Evolutionary conservation across 768 basidiomycete genomes (phyloP), one percentile per base, ranked within the genome.

Genomic region (Hypsizygus marmoreus): DNA sequence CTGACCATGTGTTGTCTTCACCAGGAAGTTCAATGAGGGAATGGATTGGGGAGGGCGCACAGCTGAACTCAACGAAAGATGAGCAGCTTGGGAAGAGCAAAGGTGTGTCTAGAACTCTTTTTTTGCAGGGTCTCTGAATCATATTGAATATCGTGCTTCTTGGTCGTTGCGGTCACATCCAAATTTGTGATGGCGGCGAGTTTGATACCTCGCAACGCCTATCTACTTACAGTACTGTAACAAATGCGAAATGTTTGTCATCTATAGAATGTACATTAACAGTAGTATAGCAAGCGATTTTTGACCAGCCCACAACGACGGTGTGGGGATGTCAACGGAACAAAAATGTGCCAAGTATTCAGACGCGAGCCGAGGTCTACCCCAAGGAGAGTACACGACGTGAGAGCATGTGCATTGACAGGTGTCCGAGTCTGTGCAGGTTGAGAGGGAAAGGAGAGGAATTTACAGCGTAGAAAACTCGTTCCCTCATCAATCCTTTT

Each of bases 401-500:
- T 29, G 36, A 31, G 36, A 49, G 31, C 31, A 45, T 42, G 35
- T 45, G 32, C 19, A 19, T 45, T 50, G 46, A 44, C 26, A 42
- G 33, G 40, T 40, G 57, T 59, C 58, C 55, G 33, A 43, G 36
- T 44, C 49, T 55, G 43, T 51, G 47, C 45, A 45, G 43, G 43
- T 55, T 43, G 49, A 45, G 43, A 45, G 42, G 49, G 53, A 34
- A 43, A 37, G 26, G 40, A 34, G 24, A 39, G 25, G 31, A 53
- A 49, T 39, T 22, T 31, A 47, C 17, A 45, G 43, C 19, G 34
- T 12, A 36, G 22, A 43, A 14, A 42, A 47, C 29, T 37, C 29
- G 43, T 30, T 36, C 43, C 40, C 36, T 35, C 48, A 43, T 69
- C 54, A 93, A 67, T 93, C 90, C 67, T 87, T 88, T 80, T 93